Evolutionary conservation across 148 eudicot genomes (phyloP), one percentile per base, ranked within the genome.

Genomic region (Spergularia marina): DNA sequence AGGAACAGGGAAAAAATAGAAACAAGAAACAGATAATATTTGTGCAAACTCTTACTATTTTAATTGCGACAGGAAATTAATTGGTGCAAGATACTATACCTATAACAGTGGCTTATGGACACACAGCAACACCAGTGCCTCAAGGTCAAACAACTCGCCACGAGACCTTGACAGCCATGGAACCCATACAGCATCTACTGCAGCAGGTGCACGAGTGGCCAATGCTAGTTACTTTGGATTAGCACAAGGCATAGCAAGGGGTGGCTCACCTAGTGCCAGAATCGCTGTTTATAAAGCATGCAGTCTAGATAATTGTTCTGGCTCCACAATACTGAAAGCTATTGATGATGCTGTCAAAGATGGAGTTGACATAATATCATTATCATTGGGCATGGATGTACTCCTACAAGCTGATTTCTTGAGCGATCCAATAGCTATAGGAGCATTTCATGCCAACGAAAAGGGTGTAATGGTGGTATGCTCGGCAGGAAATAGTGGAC

Each of bases 281-380:
- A 73, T 90, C 17, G 91, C 92, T 2, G 74, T 79, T 23, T 90
- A 90, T 77, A 88, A 87, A 74, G 89, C 90, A 5, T 90, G 95
- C 74, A 78, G 84, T 12, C 12, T 62, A 10, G 83, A 81, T 6
- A 83, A 75, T 40, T 90, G 95, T 68, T 30, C 78, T 39, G 89
- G 90, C 47, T 87, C 91, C 0, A 63, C 77, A 14, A 82, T 90
- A 39, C 53, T 90, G 61, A 88, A 87, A 64, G 91, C 95, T 16
- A 86, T 90, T 12, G 90, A 90, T 70, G 95, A 88, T 80, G 92
- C 95, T 14, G 81, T 90, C 9, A 87, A 77, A 55, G 95, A 90
- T 68, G 90, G 92, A 21, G 95, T 90, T 54, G 92, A 90, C 60
- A 83, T 88, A 2, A 82, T 90, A 18, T 90, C 95, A 7, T 79